These are phyloP conservation scores for Jacaranda mimosifolia DNA, from an alignment of 257 asterid genomes.

Conservation along the genomic window DNA sequence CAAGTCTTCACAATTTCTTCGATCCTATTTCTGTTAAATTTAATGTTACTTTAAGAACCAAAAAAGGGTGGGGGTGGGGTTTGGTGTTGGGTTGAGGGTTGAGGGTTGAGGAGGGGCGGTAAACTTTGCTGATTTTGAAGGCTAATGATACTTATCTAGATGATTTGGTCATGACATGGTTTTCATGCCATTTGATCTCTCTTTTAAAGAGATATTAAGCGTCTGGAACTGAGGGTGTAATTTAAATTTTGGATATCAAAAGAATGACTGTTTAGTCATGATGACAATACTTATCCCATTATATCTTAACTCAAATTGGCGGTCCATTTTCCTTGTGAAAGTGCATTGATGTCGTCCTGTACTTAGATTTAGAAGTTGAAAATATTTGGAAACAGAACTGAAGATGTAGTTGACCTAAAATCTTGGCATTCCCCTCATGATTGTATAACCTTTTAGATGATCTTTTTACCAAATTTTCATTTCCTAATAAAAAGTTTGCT, in stretches of 20 bases:
- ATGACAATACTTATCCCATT: slow-evolving; percentile 4
- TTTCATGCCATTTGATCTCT: slow-evolving; percentile 26
- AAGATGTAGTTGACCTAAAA: slow-evolving; percentile 15
- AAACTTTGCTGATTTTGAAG: slow-evolving; percentile 16
- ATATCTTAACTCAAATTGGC: slow-evolving; percentile 1
- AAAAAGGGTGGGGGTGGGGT: background rate
- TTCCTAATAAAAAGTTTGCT: background rate
- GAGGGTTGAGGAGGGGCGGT: background rate
- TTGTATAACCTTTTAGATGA: background rate
- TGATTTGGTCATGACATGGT: slow-evolving; percentile 19
- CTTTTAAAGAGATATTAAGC: slow-evolving; percentile 1
- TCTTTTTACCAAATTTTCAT: background rate
- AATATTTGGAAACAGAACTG: background rate
- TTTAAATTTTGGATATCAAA: background rate
- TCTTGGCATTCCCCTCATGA: slow-evolving; percentile 34
- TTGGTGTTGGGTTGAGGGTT: background rate
- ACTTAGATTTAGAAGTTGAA: slow-evolving; percentile 21
- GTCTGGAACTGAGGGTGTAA: slow-evolving; percentile 15
- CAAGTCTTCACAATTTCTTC: background rate
- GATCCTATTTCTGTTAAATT: background rate
- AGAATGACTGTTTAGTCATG: background rate
- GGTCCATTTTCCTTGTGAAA: slow-evolving; percentile 18
- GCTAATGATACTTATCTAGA: background rate
- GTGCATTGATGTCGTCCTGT: slow-evolving; percentile 1
- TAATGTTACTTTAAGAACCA: background rate